Evolutionary conservation across 768 basidiomycete genomes (phyloP).

Genomic region (Amanita rubescens): DNA sequence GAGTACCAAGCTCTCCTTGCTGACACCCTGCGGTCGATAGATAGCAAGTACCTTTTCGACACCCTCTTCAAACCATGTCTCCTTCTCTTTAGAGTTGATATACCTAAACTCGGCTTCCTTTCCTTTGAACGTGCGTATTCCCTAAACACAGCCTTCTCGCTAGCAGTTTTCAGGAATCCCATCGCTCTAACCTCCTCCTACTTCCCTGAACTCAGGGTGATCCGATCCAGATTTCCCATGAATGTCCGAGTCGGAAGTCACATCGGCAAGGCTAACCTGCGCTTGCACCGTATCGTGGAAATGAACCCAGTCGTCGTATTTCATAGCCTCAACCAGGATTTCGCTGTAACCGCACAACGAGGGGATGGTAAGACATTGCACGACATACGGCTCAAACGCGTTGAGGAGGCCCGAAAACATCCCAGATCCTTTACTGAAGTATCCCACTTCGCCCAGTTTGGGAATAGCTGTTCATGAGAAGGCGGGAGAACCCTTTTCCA

Average conservation of each 20-base stretch:
- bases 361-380: background rate
- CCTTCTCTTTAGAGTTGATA: background rate
- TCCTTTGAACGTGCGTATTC: background rate
- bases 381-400: constrained; percentile 1
- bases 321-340: background rate
- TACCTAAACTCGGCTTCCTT: background rate
- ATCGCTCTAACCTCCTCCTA: background rate
- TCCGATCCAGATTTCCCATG: background rate
- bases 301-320: background rate
- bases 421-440: background rate
- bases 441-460: constrained; percentile 5
- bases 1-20: background rate
- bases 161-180: background rate
- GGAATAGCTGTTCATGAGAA: background rate
- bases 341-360: constrained; percentile 4
- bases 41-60: background rate
- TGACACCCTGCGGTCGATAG: background rate
- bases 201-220: background rate
- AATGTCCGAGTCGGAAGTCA: background rate
- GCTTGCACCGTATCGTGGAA: background rate
- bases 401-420: constrained; percentile 5
- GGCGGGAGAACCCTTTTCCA: background rate
- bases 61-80: constrained; percentile 3
- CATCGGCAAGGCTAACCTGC: background rate
- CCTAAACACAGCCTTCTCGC: background rate